These are phyloP conservation scores for Metschnikowia aberdeeniae DNA, from an alignment of 805 yeast species.

Conservation along the genomic window DNA sequence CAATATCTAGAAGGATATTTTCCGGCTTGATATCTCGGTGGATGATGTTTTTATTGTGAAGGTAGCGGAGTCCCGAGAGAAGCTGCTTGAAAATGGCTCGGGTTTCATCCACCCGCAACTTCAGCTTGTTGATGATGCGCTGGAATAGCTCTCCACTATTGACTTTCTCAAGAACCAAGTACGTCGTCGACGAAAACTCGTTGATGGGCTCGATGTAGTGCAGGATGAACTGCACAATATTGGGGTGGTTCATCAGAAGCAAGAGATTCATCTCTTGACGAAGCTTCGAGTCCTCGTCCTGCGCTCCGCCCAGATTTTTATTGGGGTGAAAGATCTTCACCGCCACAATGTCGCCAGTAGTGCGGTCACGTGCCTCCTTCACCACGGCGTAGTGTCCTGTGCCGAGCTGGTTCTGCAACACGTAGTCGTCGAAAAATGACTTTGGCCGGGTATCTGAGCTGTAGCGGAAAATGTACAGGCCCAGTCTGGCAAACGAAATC, in stretches of 20 bases:
- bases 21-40: conserved; percentile 47
- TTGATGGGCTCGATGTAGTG: conserved; percentile 51
- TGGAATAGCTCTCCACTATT: conserved; percentile 75
- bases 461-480: conserved; percentile 48
- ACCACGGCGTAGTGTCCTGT: conserved; percentile 82
- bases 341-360: conserved; percentile 60
- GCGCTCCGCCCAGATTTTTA: conserved; percentile 28
- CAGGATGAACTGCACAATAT: conserved; percentile 62
- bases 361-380: conserved; percentile 58
- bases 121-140: conserved; percentile 62
- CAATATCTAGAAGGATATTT: conserved; percentile 46
- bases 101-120: conserved; percentile 58
- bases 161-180: conserved; percentile 66
- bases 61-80: conserved; percentile 35
- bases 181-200: conserved; percentile 51
- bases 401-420: conserved; percentile 59
- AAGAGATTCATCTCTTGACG: conserved; percentile 67
- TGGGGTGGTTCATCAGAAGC: conserved; percentile 62
- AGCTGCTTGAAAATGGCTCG: conserved; percentile 51
- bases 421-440: conserved; percentile 56
- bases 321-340: conserved; percentile 68
- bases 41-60: conserved; percentile 39
- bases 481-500: conserved; percentile 50
- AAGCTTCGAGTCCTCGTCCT: conserved; percentile 32
- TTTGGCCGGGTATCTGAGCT: conserved; percentile 22